Conservation (phyloP, 2,329 filamentous ascomycete species). For the Cylindrodendrum hubeiense region DNA sequence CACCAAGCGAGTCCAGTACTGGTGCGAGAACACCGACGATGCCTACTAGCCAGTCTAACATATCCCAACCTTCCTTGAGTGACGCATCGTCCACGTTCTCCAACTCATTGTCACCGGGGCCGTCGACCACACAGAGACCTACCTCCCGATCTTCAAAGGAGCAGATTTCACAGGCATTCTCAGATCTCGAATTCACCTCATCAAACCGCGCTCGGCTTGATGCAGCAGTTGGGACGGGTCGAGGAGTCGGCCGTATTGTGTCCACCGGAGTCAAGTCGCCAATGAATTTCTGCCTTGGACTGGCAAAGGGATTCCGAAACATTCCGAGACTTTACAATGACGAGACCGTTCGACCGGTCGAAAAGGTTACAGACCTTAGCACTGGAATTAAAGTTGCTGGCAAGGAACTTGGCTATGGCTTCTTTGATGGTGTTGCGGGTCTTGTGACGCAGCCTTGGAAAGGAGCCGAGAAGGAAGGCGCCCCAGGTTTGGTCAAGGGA, state of each 20-base stretch:
- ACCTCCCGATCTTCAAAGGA: conserved; percentile 30
- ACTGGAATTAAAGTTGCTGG: conserved; percentile 83
- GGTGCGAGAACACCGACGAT: conserved; percentile 15
- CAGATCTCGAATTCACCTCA: conserved; percentile 35
- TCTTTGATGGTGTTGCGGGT: conserved; percentile 86
- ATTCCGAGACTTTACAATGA: conserved; percentile 88
- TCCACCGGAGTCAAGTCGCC: conserved; percentile 82
- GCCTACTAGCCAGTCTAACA: conserved; percentile 33
- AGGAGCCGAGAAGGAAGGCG: conserved; percentile 63
- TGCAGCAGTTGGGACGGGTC: conserved; percentile 73
- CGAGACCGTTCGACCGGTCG: conserved; percentile 80
- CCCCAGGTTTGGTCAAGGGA: conserved; percentile 78
- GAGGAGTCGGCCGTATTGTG: conserved; percentile 78
- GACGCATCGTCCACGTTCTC: conserved; percentile 38
- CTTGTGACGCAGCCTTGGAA: conserved; percentile 82
- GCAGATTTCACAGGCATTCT: conserved; percentile 31
- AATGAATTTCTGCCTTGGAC: conserved; percentile 84
- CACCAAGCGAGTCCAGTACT: conserved; percentile 21
- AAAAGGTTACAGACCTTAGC: conserved; percentile 82
- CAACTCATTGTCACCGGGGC: conserved; percentile 22
- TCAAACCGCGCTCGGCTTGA: conserved; percentile 58
- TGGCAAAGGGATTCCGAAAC: conserved; percentile 91
- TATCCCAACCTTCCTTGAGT: conserved; percentile 37
- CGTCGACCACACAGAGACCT: conserved; percentile 27
- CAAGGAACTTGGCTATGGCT: conserved; percentile 80